These are phyloP conservation scores for Thuidium tamariscinum DNA, from an alignment of 225 moss, liverwort and hornwort genomes.

Conservation along the genomic window DNA sequence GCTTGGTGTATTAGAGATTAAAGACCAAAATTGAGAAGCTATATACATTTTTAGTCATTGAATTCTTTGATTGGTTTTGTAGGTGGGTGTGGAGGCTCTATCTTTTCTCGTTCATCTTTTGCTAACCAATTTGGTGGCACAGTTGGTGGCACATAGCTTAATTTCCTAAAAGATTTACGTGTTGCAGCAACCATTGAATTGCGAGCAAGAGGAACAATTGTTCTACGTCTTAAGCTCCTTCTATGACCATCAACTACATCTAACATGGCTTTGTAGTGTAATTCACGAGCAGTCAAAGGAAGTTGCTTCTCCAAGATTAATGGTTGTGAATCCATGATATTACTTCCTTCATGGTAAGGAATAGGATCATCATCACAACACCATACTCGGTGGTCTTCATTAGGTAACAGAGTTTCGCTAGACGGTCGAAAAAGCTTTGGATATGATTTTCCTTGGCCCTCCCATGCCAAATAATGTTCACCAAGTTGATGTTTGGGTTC, in stretches of 20 bases:
- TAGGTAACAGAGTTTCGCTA: background rate
- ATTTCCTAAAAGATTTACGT: background rate
- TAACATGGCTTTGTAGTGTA: constrained; percentile 3
- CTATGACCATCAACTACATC: background rate
- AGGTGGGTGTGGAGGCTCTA: background rate
- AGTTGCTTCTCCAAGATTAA: background rate
- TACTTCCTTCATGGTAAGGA: background rate
- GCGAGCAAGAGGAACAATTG: background rate
- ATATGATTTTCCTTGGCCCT: background rate
- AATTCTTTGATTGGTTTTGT: background rate
- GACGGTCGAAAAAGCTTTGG: background rate
- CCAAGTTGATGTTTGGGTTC: background rate
- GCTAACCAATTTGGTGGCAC: background rate
- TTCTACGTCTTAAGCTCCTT: background rate
- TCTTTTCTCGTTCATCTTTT: background rate
- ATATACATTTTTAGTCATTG: background rate
- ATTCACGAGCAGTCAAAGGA: background rate
- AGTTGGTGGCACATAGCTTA: background rate
- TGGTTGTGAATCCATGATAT: background rate
- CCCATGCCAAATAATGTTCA: background rate
- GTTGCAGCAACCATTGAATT: background rate
- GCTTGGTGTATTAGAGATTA: too few relatives aligned
- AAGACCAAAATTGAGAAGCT: background rate
- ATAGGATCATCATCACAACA: background rate
- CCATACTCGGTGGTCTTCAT: background rate